Conservation (phyloP, 208 protist species). For the Leishmania braziliensis region DNA sequence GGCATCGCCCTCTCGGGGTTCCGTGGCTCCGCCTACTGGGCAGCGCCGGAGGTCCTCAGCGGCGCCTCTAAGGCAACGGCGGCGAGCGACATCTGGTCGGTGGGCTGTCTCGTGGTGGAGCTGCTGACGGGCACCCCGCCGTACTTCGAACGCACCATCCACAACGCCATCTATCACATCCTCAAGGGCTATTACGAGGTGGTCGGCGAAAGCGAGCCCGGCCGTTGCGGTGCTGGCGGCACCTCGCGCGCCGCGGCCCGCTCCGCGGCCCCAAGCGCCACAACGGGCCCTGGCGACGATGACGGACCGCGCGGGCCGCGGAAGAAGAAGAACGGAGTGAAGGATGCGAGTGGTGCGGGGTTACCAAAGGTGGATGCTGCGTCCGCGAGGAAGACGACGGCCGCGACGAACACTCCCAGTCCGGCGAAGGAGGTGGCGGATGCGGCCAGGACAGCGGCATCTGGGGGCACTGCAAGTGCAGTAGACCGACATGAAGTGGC, state of each 20-base stretch:
- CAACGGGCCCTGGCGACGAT: neutral
- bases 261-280: neutral
- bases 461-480: neutral
- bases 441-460: conserved; percentile 4
- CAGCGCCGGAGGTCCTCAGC: conserved; percentile 70
- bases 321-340: neutral
- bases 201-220: conserved; percentile 1
- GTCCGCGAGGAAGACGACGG: neutral
- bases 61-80: conserved; percentile 42
- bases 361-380: neutral
- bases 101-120: conserved; percentile 81
- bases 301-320: conserved; percentile 13
- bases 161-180: conserved; percentile 73
- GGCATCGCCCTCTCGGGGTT: conserved; percentile 27
- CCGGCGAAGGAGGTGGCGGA: conserved; percentile 31
- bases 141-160: conserved; percentile 64
- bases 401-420: neutral
- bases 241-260: neutral
- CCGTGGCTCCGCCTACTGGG: conserved; percentile 86
- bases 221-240: neutral
- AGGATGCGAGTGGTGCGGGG: neutral
- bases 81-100: conserved; percentile 78
- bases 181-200: conserved; percentile 24
- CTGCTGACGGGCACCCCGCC: conserved; percentile 75
- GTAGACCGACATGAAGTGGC: neutral